Percentiles rank a stretch among this genome's conserved stretches.
Evolutionary conservation across 164 flowering plant species (phyloP).

Genomic region (Vitis rotundifolia): DNA sequence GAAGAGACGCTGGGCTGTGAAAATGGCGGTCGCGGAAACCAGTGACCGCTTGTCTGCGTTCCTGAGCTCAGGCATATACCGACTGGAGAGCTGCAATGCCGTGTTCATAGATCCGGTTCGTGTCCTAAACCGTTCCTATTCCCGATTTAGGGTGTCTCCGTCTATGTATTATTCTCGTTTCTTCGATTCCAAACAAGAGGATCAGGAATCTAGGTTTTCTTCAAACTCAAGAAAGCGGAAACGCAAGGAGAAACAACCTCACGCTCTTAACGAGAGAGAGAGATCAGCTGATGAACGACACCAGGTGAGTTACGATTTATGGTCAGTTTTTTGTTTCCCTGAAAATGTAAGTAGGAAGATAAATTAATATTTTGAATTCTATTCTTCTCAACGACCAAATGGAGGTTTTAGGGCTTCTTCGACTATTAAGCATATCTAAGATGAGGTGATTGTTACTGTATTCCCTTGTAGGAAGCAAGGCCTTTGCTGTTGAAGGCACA

Average conservation of each 20-base stretch:
- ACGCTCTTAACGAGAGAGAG: conserved; percentile 61
- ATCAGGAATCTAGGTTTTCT: conserved; percentile 9
- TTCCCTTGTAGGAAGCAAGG: conserved; percentile 56
- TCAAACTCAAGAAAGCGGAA: conserved; percentile 46
- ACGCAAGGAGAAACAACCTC: conserved; percentile 37
- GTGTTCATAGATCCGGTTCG: conserved; percentile 85
- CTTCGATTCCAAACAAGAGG: conserved; percentile 31
- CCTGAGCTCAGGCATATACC: conserved; percentile 58
- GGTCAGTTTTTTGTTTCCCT: not conserved
- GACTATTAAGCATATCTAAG: too few species aligned
- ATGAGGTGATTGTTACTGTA: not conserved
- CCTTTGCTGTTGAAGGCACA: conserved; percentile 62
- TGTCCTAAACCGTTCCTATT: conserved; percentile 64
- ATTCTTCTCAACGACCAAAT: too few species aligned
- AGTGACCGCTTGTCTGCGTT: conserved; percentile 39
- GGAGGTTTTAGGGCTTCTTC: too few species aligned
- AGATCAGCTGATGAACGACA: conserved; percentile 70
- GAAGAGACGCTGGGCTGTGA: not conserved
- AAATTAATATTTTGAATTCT: too few species aligned
- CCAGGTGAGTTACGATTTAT: conserved; percentile 41
- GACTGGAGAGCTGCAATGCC: conserved; percentile 36
- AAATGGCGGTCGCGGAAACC: conserved; percentile 32
- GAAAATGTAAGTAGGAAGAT: not conserved
- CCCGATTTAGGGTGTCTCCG: conserved; percentile 68
- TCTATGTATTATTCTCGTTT: conserved; percentile 82